Conservation (phyloP, 495 filamentous ascomycete genomes). For the Penicillium roqueforti region DNA sequence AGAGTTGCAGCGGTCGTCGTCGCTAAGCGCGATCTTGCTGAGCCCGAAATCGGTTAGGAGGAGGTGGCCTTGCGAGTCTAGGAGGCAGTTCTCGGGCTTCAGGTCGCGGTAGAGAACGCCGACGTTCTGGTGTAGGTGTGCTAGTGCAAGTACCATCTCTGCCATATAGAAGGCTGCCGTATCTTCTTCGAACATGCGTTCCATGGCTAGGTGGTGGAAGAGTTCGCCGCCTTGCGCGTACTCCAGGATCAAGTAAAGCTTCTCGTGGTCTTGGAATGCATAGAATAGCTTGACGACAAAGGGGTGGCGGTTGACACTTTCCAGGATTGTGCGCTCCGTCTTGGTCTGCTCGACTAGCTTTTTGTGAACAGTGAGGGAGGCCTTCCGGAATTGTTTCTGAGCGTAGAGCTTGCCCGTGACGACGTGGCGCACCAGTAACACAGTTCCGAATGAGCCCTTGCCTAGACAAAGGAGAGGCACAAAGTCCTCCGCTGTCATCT, state of each 20-base stretch:
- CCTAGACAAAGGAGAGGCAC: constrained; percentile 90
- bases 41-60: constrained; percentile 96
- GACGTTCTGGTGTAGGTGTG: constrained; percentile 84
- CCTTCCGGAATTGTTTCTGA: constrained; percentile 98
- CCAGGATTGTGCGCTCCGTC: constrained; percentile 89
- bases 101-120: constrained; percentile 96
- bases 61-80: constrained; percentile 86
- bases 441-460: constrained; percentile 92
- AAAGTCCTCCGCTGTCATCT: constrained; percentile 91
- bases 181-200: constrained; percentile 87
- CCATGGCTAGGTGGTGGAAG: constrained; percentile 82
- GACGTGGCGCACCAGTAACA: constrained; percentile 83
- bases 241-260: constrained; percentile 94
- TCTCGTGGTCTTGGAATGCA: constrained; percentile 97
- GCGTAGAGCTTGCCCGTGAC: constrained; percentile 86
- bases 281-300: constrained; percentile 98
- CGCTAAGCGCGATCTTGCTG: constrained; percentile 85
- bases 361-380: constrained; percentile 86
- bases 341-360: constrained; percentile 93
- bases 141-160: constrained; percentile 89
- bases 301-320: constrained; percentile 91
- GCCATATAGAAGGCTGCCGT: constrained; percentile 96
- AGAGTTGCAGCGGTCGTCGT: constrained; percentile 75
- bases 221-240: constrained; percentile 97
- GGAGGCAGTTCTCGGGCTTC: constrained; percentile 96